Evolutionary conservation across 441 rosid species (phyloP), one percentile per base, ranked within the genome.

Genomic region (Theobroma grandiflorum): DNA sequence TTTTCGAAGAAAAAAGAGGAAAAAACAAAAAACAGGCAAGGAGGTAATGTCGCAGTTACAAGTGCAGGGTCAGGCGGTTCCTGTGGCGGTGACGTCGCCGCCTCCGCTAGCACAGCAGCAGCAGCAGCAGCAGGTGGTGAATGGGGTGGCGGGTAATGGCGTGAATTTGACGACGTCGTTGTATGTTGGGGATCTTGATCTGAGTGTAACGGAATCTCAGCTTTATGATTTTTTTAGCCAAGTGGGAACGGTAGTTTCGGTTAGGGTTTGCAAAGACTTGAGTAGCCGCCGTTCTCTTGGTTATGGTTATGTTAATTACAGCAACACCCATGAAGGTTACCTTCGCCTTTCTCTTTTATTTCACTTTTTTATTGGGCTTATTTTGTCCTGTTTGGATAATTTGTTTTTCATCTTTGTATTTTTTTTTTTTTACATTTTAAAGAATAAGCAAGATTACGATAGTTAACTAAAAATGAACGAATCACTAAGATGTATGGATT

Each of bases 111-210:
- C 31, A 26, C 31, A 26, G 31, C 53, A 68, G 45, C 86, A 26
- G 31, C 53, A 68, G 45, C 86, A 81, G 77, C 82, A 84, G 6
- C 81, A 82, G 83, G 31, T 68, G 14, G 37, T 42, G 70, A 85
- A 85, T 26, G 89, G 78, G 3, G 75, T 72, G 65, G 79, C 64
- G 4, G 73, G 76, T 31, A 65, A 53, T 10, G 84, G 84, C 1
- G 87, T 79, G 15, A 47, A 10, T 49, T 85, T 62, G 22, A 83
- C 87, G 3, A 87, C 85, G 18, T 85, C 93, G 0, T 90, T 87
- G 64, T 88, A 87, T 50, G 89, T 88, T 0, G 93, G 91, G 43
- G 93, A 89, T 89, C 88, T 90, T 68, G 93, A 90, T 52, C 59
- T 53, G 26, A 81, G n/a, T 77, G 91, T 89, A 5, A 87, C 88